Conservation (phyloP, 2,329 filamentous ascomycete genomes). For the Chalara sp. region DNA sequence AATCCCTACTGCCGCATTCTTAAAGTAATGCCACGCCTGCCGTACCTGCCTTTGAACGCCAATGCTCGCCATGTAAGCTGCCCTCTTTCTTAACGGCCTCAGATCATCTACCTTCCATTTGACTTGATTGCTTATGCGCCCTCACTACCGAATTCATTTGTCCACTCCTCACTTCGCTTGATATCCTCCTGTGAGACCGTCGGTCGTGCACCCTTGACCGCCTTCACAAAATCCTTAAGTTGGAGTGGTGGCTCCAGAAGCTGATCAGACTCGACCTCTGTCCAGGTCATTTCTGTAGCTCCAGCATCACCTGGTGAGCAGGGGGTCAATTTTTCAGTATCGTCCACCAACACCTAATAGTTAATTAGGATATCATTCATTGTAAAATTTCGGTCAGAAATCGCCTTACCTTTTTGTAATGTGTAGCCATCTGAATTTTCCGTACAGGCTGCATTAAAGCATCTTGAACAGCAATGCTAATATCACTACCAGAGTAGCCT, state of each 20-base stretch:
- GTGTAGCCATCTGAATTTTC: slow-evolving; percentile 94
- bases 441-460: slow-evolving; percentile 96
- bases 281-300: slow-evolving; percentile 91
- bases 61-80: slow-evolving; percentile 11
- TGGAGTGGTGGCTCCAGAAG: slow-evolving; percentile 80
- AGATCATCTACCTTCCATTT: not conserved
- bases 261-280: slow-evolving; percentile 74
- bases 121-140: slow-evolving; percentile 37
- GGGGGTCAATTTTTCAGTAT: slow-evolving; percentile 66
- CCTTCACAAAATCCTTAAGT: slow-evolving; percentile 89
- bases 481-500: slow-evolving; percentile 94
- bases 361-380: not conserved
- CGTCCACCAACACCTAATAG: slow-evolving; percentile 62
- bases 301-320: slow-evolving; percentile 87
- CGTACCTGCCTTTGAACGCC: not conserved
- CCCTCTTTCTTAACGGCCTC: not conserved
- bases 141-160: slow-evolving; percentile 90
- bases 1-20: too few relatives aligned
- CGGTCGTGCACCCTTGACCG: slow-evolving; percentile 79
- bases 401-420: slow-evolving; percentile 77
- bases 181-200: slow-evolving; percentile 88
- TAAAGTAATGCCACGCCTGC: not conserved
- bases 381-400: too few relatives aligned
- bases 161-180: slow-evolving; percentile 83
- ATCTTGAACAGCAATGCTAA: slow-evolving; percentile 89